Evolutionary conservation across 1,284 basidiomycete species (phyloP), one percentile per base, ranked within the genome.

Genomic region (Ceratobasidium sp.): DNA sequence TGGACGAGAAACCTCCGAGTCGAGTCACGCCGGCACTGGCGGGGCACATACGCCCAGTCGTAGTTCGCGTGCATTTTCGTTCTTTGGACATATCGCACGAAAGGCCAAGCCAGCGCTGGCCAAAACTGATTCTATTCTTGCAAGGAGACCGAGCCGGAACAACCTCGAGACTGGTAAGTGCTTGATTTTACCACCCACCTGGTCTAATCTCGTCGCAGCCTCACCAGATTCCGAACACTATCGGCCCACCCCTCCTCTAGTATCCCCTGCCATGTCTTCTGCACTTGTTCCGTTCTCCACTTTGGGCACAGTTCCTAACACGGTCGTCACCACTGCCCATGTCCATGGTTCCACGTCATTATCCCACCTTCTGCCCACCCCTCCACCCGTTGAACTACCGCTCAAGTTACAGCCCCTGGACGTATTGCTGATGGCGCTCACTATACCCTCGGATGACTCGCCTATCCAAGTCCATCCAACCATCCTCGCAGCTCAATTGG

Each of bases 401-500:
- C 60, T 65, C 27, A 47, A 35, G 10, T 34, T 38, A 17, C 60
- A 65, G n/a, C 60, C 60, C 12, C 35, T 53, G 22, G 49, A 53
- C 29, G 49, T 53, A 1, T 34, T 65, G 17, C 29, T 38, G 3
- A 15, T 52, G 22, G 60, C 47, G 13, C 25, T 53, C 12, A 40
- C 45, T 3, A 50, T 45, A 22, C 29, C 58, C 32, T 22, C 8
- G 7, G 45, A 47, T 20, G 45, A 47, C 45, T 15, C 20, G 20
- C 58, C 10, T 17, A 32, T 60, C 29, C 45, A 3, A 25, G 27
- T 8, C 17, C 29, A 6, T n/a, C 60, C 60, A 6, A 53, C 35
- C 8, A 20, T 52, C 35, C 17, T 53, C 4, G 47, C 60, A 17
- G 20, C 22, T 7, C 47, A 52, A 53, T 38, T 52, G 15, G 47